Percentiles rank a stretch among this genome's conserved stretches.
Evolutionary conservation across 345 rosid genomes (phyloP).

Genomic region (Erysimum cheiranthoides): DNA sequence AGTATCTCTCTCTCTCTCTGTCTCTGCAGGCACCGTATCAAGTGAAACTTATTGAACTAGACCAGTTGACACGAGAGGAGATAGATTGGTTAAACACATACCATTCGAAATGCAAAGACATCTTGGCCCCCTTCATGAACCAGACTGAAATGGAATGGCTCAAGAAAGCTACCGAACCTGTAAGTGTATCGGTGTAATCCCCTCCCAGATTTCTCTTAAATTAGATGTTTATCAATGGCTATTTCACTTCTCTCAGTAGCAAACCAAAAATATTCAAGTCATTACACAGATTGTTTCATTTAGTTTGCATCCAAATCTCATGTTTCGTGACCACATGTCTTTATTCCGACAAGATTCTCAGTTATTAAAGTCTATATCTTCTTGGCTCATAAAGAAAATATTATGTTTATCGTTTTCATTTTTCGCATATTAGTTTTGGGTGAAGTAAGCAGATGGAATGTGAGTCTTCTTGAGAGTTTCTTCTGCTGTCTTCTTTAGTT

Average conservation of each 20-base stretch:
- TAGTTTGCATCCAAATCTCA: constrained; percentile 30
- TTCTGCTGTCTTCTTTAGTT: constrained; percentile 48
- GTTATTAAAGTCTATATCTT: constrained; percentile 6
- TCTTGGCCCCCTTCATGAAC: constrained; percentile 71
- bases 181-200: constrained; percentile 46
- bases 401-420: neutral
- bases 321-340: constrained; percentile 11
- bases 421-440: constrained; percentile 3
- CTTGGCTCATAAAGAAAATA: neutral
- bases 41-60: constrained; percentile 72
- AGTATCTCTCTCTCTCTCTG: constrained; percentile 3
- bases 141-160: constrained; percentile 82
- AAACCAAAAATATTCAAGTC: constrained; percentile 22
- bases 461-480: constrained; percentile 37
- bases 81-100: constrained; percentile 77
- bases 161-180: constrained; percentile 81
- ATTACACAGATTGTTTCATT: constrained; percentile 16
- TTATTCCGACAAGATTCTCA: constrained; percentile 15
- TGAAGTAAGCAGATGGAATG: constrained; percentile 28
- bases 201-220: neutral
- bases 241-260: constrained; percentile 7
- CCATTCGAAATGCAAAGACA: constrained; percentile 76
- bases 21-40: constrained; percentile 81
- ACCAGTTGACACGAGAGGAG: constrained; percentile 66
- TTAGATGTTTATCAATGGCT: constrained; percentile 36